Evolutionary conservation across 2,329 filamentous ascomycete genomes (phyloP), one percentile per base, ranked within the genome.

Genomic region (Venturia oleaginea): DNA sequence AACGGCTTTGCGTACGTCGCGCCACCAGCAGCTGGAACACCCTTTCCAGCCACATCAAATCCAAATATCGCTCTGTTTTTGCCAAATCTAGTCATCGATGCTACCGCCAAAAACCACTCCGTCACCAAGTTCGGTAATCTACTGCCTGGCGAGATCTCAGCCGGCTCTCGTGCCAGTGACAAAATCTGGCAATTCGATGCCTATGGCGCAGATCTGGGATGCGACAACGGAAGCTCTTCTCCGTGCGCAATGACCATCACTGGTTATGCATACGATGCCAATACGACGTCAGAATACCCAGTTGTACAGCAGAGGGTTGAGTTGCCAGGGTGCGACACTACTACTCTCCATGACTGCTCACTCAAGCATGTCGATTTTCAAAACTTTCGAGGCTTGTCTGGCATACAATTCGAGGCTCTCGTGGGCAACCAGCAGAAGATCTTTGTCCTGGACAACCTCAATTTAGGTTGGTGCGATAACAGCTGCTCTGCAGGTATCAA

Each of bases 121-220:
- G 43, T 59, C 32, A 32, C 15, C 22, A 19, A 70, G 3, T 17
- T 34, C 30, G 19, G 7, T 10, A n/a, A 11, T 15, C 65, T 78
- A 40, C 69, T 74, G 3, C 74, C 76, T 1, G 80, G 80, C 17
- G 78, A 80, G 64, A 76, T 84, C 64, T 77, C 77, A 7, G 78
- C 77, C 11, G 79, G 80, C 2, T 74, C 75, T 34, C 76, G 76
- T 15, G 75, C 76, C 13, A 71, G 71, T 34, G 72, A 78, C 61
- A 69, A 74, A 13, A 76, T 76, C 11, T 83, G 79, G 73, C 82
- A 79, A 77, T 83, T 84, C 73, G 75, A 81, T 68, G 78, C 78
- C 2, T 74, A 74, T 65, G 76, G 74, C 48, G 79, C 74, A 1
- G 79, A 74, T 67, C 76, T 83, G 61, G 80, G 78, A 11, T 83